Evolutionary conservation across 2,329 filamentous ascomycete genomes (phyloP).

Genomic region (Alternaria sp.): DNA sequence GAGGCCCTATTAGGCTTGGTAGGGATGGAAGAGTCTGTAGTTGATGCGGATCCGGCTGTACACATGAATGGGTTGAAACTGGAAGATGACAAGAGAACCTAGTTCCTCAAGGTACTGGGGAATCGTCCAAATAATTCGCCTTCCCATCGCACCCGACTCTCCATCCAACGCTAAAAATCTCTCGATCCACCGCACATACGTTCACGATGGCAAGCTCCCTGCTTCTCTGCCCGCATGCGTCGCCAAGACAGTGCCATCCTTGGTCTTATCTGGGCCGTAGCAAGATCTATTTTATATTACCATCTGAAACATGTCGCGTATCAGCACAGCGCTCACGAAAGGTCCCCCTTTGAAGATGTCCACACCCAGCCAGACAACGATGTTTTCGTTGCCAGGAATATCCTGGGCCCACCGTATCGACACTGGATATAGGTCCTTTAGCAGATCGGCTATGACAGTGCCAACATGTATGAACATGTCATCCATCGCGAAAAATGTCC

Average conservation of each 20-base stretch:
- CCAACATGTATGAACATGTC: background rate
- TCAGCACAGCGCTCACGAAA: background rate
- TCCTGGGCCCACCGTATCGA: background rate
- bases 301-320: conserved; percentile 7
- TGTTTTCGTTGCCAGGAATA: background rate
- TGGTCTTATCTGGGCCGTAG: background rate
- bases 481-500: background rate
- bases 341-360: background rate
- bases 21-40: conserved; percentile 26
- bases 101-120: background rate
- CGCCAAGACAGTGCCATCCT: background rate
- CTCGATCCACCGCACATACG: background rate
- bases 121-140: background rate
- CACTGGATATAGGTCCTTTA: background rate
- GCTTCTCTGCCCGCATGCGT: background rate
- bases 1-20: conserved; percentile 45
- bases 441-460: background rate
- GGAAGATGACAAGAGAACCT: conserved; percentile 28
- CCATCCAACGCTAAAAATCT: background rate
- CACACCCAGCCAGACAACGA: background rate
- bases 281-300: background rate
- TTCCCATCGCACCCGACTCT: background rate
- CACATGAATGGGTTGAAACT: conserved; percentile 32
- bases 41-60: conserved; percentile 22
- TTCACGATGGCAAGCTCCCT: background rate